Conservation (phyloP, 78 protist species). For the Isochrysis galbana region DNA sequence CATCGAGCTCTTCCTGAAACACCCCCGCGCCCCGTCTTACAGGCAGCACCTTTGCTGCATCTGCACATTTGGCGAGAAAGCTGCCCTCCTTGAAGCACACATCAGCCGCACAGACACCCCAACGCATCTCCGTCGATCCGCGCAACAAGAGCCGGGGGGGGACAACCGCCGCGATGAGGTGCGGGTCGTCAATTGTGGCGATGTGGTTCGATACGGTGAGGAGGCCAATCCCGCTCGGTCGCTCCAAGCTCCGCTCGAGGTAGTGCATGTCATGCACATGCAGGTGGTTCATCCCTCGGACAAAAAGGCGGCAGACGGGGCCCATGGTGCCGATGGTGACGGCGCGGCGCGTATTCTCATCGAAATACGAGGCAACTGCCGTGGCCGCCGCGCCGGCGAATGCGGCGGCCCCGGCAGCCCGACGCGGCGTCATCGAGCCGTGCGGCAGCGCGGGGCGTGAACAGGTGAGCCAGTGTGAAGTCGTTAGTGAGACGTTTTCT, state of each 20-base stretch:
- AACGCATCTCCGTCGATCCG: neutral
- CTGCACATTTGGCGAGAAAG: neutral
- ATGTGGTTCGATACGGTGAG: neutral
- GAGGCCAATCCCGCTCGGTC: neutral
- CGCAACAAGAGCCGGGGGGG: neutral
- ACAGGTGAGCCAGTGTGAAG: too few relatives aligned
- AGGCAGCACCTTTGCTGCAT: neutral
- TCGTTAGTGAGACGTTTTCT: too few relatives aligned
- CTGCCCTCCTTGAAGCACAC: neutral
- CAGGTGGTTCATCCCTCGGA: neutral
- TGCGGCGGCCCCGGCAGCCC: neutral
- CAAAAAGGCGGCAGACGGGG: neutral
- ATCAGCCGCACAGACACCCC: neutral
- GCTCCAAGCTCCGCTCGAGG: neutral
- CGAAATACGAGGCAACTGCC: neutral
- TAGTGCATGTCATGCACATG: neutral
- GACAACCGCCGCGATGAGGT: neutral
- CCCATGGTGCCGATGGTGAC: neutral
- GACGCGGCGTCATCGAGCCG: too few relatives aligned
- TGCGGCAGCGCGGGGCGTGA: too few relatives aligned
- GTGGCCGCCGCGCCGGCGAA: neutral
- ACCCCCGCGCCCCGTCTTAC: neutral
- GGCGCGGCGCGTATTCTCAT: neutral
- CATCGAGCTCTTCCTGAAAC: neutral
- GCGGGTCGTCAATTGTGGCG: conserved; percentile 6